These are phyloP conservation scores for Podaxis carcinomalis DNA, from an alignment of 768 basidiomycete species.

Conservation along the genomic window DNA sequence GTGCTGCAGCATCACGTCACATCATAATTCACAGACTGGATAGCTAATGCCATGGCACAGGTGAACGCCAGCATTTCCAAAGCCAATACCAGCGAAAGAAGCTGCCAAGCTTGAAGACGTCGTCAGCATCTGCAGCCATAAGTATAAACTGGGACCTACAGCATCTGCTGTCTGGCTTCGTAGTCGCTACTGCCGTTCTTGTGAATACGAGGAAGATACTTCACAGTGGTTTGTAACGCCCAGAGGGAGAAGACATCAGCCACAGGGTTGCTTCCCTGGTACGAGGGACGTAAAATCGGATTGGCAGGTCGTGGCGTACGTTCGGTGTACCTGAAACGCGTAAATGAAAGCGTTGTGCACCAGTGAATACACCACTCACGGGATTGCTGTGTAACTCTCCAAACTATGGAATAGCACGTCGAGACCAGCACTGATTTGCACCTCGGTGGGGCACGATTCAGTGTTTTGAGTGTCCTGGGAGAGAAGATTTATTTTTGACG, in stretches of 20 bases:
- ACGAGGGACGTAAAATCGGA: constrained; percentile 87
- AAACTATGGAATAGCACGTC: constrained; percentile 96
- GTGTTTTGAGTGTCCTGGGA: constrained; percentile 81
- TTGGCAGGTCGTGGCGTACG: constrained; percentile 86
- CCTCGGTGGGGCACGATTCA: constrained; percentile 83
- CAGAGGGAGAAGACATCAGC: constrained; percentile 95
- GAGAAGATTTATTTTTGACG: neutral
- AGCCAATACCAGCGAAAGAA: constrained; percentile 94
- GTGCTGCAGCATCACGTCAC: neutral
- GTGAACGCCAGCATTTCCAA: constrained; percentile 92
- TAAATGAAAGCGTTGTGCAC: neutral
- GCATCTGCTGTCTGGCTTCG: constrained; percentile 88
- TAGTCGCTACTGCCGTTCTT: constrained; percentile 65
- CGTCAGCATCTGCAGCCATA: constrained; percentile 1
- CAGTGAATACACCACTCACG: constrained; percentile 40
- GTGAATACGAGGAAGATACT: constrained; percentile 83
- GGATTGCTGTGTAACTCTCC: constrained; percentile 93
- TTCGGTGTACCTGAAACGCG: constrained; percentile 67
- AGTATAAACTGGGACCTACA: constrained; percentile 42
- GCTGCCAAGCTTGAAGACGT: constrained; percentile 63
- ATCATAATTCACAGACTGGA: constrained; percentile 47
- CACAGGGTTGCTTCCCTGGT: constrained; percentile 91
- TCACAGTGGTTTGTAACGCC: constrained; percentile 86
- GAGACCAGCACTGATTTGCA: constrained; percentile 92
- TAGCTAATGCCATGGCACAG: constrained; percentile 89